Evolutionary conservation across 2,329 filamentous ascomycete species (phyloP).

Genomic region (Fusarium brevicatenulatum): DNA sequence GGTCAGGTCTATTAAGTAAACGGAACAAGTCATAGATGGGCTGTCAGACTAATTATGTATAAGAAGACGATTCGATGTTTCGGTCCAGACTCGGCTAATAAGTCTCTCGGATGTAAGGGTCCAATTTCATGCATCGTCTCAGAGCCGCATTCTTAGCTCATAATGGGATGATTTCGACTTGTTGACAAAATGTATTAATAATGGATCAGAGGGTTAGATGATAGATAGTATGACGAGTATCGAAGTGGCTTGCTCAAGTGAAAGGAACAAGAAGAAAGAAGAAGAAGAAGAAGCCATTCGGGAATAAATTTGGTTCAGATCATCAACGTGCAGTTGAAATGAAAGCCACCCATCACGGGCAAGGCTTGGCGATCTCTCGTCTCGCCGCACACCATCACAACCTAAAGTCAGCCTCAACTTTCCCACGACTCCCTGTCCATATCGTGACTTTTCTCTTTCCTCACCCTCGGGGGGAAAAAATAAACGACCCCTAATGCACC

Average conservation of each 20-base stretch:
- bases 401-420: slow-evolving; percentile 19
- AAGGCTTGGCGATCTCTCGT: slow-evolving; percentile 25
- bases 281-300: not conserved
- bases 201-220: too few species aligned
- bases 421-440: not conserved
- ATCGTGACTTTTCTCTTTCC: not conserved
- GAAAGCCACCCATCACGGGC: not conserved
- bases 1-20: not conserved
- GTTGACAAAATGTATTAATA: not conserved
- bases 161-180: not conserved
- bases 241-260: fast-evolving
- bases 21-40: slow-evolving; percentile 7
- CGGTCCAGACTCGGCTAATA: slow-evolving; percentile 44
- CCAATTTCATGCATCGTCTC: slow-evolving; percentile 9
- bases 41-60: not conserved
- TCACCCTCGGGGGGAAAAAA: too few species aligned
- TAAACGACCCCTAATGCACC: too few species aligned
- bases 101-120: slow-evolving; percentile 39
- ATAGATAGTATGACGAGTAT: not conserved
- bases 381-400: slow-evolving; percentile 1
- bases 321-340: not conserved
- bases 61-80: slow-evolving; percentile 30
- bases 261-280: not conserved
- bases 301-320: not conserved
- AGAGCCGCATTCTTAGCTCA: not conserved